Percentiles rank a stretch among this genome's conserved stretches.
Conservation (phyloP, 2,329 filamentous ascomycete species). For the Stachybotrys elegans region DNA sequence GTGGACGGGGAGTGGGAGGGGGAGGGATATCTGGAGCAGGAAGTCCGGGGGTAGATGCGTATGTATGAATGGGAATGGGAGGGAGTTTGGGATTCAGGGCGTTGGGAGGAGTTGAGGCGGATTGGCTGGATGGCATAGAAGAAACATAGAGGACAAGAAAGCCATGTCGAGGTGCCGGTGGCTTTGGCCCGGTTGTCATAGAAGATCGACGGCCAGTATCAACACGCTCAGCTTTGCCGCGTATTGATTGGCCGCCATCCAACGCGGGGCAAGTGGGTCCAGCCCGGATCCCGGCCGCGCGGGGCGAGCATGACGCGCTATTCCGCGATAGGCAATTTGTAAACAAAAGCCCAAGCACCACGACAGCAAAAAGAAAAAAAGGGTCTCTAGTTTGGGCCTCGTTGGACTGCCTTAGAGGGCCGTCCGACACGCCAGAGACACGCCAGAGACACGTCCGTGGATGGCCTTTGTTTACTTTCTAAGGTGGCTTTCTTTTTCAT, state of each 20-base stretch:
- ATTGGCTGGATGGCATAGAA: background rate
- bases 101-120: background rate
- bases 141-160: background rate
- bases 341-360: slow-evolving; percentile 34
- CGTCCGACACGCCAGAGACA: too few species aligned
- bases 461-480: background rate
- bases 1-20: slow-evolving; percentile 8
- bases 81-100: background rate
- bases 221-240: background rate
- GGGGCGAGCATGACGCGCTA: slow-evolving; percentile 32
- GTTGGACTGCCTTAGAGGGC: background rate
- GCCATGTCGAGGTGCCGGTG: background rate
- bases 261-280: slow-evolving; percentile 18
- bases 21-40: slow-evolving; percentile 7
- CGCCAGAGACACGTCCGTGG: background rate
- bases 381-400: too few species aligned
- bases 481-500: too few species aligned
- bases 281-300: slow-evolving; percentile 11
- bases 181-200: slow-evolving; percentile 13
- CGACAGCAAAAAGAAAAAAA: too few species aligned
- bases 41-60: background rate
- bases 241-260: slow-evolving; percentile 20
- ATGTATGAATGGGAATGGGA: background rate
- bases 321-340: slow-evolving; percentile 34
- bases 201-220: slow-evolving; percentile 15